phyloP scores from a whole-genome alignment of 805 yeast species.

The Wickerhamomyces bovis region DNA sequence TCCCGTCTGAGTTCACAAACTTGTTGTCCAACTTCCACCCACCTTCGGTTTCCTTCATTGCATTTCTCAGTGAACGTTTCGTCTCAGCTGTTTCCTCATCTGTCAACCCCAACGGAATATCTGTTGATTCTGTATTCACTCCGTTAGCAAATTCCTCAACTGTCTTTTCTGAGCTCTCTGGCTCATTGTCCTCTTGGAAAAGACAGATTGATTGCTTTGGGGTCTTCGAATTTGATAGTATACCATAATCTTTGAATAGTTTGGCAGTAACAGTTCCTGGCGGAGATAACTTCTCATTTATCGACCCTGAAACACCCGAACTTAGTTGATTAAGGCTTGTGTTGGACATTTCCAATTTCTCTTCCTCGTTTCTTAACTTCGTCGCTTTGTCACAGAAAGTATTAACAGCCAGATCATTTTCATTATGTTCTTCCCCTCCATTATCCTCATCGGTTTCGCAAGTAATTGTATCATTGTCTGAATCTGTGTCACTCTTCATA shows the following conservation, averaged over 20 bases:
- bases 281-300: conserved; percentile 4
- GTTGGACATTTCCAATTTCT: background rate
- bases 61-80: background rate
- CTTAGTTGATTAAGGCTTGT: background rate
- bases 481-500: no score
- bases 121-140: background rate
- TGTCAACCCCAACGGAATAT: background rate
- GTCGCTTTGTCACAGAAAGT: background rate
- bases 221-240: background rate
- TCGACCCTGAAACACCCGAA: background rate
- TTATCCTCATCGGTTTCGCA: background rate
- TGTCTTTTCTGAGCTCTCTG: background rate
- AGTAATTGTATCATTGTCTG: no score
- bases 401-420: background rate
- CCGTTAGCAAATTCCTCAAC: background rate
- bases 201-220: background rate
- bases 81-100: background rate
- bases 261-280: conserved; percentile 12
- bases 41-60: background rate
- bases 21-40: conserved; percentile 10
- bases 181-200: background rate
- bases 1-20: conserved; percentile 7
- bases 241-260: conserved; percentile 3
- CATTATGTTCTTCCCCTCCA: background rate
- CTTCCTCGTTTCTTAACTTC: background rate